A percentile compares a stretch with the other conserved stretches of the same genome.
Conservation (phyloP, 2,329 filamentous ascomycete genomes). For the Chaetomium globosum region DNA sequence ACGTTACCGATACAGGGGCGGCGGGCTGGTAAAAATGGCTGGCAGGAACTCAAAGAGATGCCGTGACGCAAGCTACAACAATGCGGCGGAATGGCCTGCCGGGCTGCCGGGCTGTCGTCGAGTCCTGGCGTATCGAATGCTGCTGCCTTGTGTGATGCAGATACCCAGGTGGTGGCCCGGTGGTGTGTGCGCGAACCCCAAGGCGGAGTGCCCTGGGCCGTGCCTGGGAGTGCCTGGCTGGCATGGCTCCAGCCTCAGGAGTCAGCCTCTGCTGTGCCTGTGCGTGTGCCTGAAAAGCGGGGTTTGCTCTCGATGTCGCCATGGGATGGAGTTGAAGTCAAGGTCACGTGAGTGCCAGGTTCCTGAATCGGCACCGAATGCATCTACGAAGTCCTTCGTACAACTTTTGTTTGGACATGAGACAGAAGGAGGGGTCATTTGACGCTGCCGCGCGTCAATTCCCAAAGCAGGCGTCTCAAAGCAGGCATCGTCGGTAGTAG, state of each 20-base stretch:
- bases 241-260: constrained; percentile 2
- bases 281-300: constrained; percentile 6
- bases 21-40: not conserved
- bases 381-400: too few relatives aligned
- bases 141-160: constrained; percentile 26
- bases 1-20: not conserved
- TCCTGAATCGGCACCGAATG: not conserved
- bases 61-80: constrained; percentile 14
- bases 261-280: not conserved
- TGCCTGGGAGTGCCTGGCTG: not conserved
- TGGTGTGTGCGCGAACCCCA: not conserved
- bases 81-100: not conserved
- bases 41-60: not conserved
- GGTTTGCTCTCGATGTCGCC: not conserved
- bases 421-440: not conserved
- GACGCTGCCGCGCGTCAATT: not conserved
- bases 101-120: constrained; percentile 1
- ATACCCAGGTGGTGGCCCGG: not conserved
- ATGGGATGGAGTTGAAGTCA: not conserved
- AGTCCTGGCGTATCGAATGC: constrained; percentile 25
- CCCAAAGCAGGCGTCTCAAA: not conserved
- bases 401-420: not conserved
- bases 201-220: constrained; percentile 8
- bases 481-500: not conserved
- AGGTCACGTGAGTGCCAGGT: not conserved